These are phyloP conservation scores for Chlamydomonas reinhardtii DNA, from an alignment of 163 green algal species.

Conservation along the genomic window DNA sequence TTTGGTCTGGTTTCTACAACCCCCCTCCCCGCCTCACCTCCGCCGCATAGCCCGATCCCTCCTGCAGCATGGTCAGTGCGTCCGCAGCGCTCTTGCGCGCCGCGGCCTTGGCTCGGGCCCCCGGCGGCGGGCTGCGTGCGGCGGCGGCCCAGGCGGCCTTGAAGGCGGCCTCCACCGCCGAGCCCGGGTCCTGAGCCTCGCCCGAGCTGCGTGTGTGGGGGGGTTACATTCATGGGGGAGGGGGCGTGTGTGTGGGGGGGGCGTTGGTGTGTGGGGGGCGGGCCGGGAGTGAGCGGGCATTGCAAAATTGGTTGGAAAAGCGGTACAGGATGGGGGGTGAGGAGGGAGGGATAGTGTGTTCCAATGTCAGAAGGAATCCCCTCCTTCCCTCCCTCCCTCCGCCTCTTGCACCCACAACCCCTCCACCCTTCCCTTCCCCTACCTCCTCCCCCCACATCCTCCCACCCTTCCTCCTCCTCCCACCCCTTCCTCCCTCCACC, in stretches of 20 bases:
- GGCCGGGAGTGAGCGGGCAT: not conserved
- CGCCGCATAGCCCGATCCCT: conserved; percentile 45
- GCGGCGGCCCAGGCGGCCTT: conserved; percentile 43
- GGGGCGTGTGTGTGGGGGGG: too few relatives aligned
- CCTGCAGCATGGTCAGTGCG: conserved; percentile 50
- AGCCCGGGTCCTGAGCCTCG: not conserved
- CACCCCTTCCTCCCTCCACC: not conserved
- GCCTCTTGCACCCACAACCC: too few relatives aligned
- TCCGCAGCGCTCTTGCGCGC: conserved; percentile 28
- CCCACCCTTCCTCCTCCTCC: too few relatives aligned
- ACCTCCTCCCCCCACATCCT: too few relatives aligned
- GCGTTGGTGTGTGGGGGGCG: too few relatives aligned
- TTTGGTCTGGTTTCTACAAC: too few relatives aligned
- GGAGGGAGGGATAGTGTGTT: too few relatives aligned
- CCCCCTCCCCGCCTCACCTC: conserved; percentile 35
- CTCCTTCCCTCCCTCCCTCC: too few relatives aligned
- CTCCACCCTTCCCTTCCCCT: too few relatives aligned
- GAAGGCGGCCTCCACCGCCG: conserved; percentile 55
- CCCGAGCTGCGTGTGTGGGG: not conserved
- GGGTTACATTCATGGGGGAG: not conserved
- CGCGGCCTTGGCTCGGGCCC: conserved; percentile 36
- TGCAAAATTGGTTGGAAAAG: too few relatives aligned
- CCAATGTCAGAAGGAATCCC: too few relatives aligned
- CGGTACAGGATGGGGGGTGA: too few relatives aligned
- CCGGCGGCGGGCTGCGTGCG: not conserved